Evolutionary conservation across 345 rosid genomes (phyloP).

Genomic region (Acer campestre): DNA sequence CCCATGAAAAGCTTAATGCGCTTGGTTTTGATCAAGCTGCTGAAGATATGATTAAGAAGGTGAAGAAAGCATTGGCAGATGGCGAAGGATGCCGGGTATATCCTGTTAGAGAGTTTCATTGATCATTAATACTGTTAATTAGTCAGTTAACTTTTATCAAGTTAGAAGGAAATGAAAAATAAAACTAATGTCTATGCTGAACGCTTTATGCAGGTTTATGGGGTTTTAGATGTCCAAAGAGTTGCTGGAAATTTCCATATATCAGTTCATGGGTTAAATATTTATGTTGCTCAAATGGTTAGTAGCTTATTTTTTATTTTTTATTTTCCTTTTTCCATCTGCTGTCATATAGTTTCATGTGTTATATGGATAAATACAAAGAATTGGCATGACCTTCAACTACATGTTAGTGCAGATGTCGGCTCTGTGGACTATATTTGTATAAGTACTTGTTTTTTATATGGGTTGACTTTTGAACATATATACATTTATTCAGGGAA

Average conservation of each 20-base stretch:
- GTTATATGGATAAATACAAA: conserved; percentile 1
- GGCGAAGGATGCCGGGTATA: conserved; percentile 98
- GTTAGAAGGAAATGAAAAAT: neutral
- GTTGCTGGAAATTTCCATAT: conserved; percentile 99
- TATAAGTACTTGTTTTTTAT: neutral
- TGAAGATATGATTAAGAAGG: conserved; percentile 86
- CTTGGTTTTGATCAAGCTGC: conserved; percentile 81
- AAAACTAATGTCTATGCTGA: conserved; percentile 17
- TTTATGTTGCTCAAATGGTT: conserved; percentile 96
- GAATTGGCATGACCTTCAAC: neutral
- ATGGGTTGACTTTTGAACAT: neutral
- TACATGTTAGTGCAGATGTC: neutral
- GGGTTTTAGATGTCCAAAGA: conserved; percentile 92
- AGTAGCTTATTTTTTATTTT: conserved; percentile 15
- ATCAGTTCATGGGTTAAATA: conserved; percentile 93
- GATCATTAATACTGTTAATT: neutral
- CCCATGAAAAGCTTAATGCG: conserved; percentile 40
- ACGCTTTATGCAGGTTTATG: conserved; percentile 69
- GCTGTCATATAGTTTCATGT: neutral
- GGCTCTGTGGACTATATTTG: neutral
- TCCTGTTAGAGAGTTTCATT: conserved; percentile 8
- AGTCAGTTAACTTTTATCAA: neutral
- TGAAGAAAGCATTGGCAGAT: conserved; percentile 79
- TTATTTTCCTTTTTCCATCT: neutral
- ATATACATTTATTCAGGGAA: neutral